Evolutionary conservation across 129 eudicot genomes (phyloP).

Genomic region (Arctium lappa): DNA sequence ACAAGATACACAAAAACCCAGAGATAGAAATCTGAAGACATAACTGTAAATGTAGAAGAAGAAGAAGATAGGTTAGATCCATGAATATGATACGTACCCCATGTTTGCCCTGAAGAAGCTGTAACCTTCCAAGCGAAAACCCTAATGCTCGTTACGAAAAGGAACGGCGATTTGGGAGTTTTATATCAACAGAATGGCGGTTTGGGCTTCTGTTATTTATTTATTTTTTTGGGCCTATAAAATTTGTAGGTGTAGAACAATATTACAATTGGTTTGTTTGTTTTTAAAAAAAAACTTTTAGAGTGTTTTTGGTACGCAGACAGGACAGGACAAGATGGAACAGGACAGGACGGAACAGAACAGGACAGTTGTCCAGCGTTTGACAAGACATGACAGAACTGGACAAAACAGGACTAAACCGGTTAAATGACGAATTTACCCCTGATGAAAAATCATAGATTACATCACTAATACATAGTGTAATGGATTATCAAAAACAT

Average conservation of each 20-base stretch:
- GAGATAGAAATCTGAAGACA: neutral
- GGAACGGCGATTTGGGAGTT: slow-evolving; percentile 8
- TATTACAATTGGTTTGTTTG: no score
- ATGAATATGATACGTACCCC: slow-evolving; percentile 26
- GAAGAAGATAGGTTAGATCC: neutral
- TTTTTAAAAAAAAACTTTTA: no score
- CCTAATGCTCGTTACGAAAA: slow-evolving; percentile 15
- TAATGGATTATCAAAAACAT: no score
- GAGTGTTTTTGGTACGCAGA: no score
- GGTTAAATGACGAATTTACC: no score
- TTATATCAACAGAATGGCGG: neutral
- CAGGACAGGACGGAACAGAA: no score
- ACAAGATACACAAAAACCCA: neutral
- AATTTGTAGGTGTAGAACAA: neutral
- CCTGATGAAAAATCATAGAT: no score
- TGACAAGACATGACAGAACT: no score
- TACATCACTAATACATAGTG: no score
- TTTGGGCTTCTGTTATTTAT: slow-evolving; percentile 7
- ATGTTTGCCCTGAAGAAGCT: slow-evolving; percentile 31
- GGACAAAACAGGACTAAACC: no score
- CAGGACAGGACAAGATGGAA: no score
- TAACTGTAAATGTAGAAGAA: neutral
- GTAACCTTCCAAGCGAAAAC: slow-evolving; percentile 15
- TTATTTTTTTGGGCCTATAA: neutral
- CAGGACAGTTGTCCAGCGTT: no score